Base-by-base conservation (phyloP, 1,284 basidiomycete species). In the Moniliella sp. region DNA sequence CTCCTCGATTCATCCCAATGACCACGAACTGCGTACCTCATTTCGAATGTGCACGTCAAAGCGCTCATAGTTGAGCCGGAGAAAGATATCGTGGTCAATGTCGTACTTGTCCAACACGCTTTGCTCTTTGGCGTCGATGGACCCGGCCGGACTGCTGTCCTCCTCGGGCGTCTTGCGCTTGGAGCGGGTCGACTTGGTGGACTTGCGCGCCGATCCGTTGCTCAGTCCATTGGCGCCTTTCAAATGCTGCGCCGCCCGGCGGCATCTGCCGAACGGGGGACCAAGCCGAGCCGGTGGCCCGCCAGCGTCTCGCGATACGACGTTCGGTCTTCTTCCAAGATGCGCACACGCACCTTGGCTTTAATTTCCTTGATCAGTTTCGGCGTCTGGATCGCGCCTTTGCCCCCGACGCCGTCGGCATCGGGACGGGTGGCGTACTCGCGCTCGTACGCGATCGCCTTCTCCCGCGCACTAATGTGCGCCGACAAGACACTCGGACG, bases 31-130 rank as follows among this genome's bases (percentile, higher is more conserved):
- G n/a, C n/a, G n/a, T n/a, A n/a, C 80, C 59, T 76, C 69, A 61
- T 91, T 86, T 19, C 88, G 76, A 30, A 93, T 73, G 47, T 81
- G 75, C 18, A 84, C 67, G 46, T 80, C 75, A 62, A 86, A 88
- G 45, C 74, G 76, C 45, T 86, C 77, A 51, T 75, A 78, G 62
- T 91, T 84, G 33, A 93, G 70, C 28, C 77, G 72, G 54, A 84
- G 77, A 62, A 76, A 76, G 14, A 76, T 68, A 2, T 66, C n/a
- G 21, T 23, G n/a, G 8, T 23, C 8, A 23, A 23, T n/a, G n/a
- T 7, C n/a, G n/a, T n/a, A n/a, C n/a, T n/a, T n/a, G n/a, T n/a
- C n/a, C n/a, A n/a, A n/a, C n/a, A n/a, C n/a, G n/a, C n/a, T n/a
- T n/a, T n/a, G n/a, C 65, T 13, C 75, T 70, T 79, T 83, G 38